Evolutionary conservation across 257 asterid genomes (phyloP).

Genomic region (Ilex aquifolium): DNA sequence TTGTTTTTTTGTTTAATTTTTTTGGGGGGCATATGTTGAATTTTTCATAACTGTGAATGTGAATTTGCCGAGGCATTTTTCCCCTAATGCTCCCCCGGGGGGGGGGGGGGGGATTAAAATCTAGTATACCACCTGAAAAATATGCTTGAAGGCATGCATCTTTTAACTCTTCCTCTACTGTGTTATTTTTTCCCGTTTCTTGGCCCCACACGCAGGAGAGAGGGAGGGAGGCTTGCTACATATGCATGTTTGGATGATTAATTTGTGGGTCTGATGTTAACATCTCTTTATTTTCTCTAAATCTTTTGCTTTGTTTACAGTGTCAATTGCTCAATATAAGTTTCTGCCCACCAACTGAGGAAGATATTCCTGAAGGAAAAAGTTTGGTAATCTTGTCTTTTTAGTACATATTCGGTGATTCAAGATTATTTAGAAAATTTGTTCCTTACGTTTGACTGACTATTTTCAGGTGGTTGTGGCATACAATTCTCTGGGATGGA

Average conservation of each 20-base stretch:
- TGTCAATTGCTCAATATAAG: conserved; percentile 80
- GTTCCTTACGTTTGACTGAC: conserved; percentile 1
- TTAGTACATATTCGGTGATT: conserved; percentile 5
- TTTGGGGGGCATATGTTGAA: too few species aligned
- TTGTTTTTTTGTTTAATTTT: too few species aligned
- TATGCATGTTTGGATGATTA: not conserved
- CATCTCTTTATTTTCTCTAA: not conserved
- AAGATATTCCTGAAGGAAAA: conserved; percentile 49
- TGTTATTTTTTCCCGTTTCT: too few species aligned
- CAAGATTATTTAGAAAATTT: not conserved
- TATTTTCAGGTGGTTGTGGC: conserved; percentile 61
- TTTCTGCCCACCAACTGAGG: conserved; percentile 76
- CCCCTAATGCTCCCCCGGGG: too few species aligned
- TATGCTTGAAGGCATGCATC: too few species aligned
- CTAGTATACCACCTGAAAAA: too few species aligned
- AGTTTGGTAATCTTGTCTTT: conserved; percentile 49
- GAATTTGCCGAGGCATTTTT: too few species aligned
- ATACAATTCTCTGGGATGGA: conserved; percentile 85
- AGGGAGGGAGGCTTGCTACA: too few species aligned
- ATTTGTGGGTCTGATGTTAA: conserved; percentile 8
- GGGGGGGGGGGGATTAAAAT: too few species aligned
- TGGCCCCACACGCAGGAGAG: too few species aligned
- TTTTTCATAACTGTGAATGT: too few species aligned
- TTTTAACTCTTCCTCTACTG: too few species aligned
- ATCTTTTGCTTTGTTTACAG: conserved; percentile 30